Conservation (phyloP, 176 grass and related monocot species). For the Thinopyrum elongatum region DNA sequence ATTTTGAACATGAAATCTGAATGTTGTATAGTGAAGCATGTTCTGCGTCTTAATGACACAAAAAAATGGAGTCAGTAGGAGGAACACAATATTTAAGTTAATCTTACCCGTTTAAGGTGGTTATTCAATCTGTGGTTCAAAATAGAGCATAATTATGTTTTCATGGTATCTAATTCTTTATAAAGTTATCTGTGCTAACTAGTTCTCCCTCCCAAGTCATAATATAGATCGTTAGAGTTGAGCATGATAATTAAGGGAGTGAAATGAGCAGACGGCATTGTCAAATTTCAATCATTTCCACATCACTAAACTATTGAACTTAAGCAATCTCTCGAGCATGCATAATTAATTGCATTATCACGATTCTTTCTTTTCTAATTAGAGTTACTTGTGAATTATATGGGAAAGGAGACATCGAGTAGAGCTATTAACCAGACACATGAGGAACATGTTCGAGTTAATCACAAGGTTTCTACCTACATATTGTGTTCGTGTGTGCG, state of each 20-base stretch:
- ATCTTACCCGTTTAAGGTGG: not conserved
- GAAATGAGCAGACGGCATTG: not conserved
- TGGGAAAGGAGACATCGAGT: not conserved
- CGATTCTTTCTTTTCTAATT: not conserved
- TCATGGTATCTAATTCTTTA: not conserved
- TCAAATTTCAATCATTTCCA: not conserved
- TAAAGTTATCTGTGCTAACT: not conserved
- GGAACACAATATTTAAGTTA: not conserved
- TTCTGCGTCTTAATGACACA: not conserved
- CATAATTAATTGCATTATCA: not conserved
- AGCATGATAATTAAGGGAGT: slow-evolving; percentile 1
- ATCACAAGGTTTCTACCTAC: not conserved
- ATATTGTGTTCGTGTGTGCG: not conserved
- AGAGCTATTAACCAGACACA: not conserved
- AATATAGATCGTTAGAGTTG: not conserved
- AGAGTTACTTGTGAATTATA: not conserved
- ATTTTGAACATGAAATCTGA: not conserved
- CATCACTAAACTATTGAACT: not conserved
- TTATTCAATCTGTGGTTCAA: not conserved
- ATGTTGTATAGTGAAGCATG: not conserved
- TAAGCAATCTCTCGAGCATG: not conserved
- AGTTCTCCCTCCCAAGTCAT: not conserved
- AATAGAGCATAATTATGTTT: not conserved
- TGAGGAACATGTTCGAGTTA: not conserved
- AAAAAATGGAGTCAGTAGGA: not conserved